Base-by-base conservation (phyloP, 108 stramenopile species). In the Ochromonas danica region DNA sequence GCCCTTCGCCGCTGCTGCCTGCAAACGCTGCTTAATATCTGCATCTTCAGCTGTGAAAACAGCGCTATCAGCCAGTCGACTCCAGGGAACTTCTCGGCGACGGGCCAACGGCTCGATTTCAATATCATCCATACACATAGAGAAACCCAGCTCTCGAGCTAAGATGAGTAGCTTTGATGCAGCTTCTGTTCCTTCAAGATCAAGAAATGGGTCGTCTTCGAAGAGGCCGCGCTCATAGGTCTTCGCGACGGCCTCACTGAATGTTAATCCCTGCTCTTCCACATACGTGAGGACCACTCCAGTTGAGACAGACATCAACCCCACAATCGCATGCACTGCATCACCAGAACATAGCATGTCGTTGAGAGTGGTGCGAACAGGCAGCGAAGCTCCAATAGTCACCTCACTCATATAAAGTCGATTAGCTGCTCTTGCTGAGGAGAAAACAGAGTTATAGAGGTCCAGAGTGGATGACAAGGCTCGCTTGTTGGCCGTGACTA, bases 301-400 rank as follows among this genome's bases (percentile, higher is more conserved):
- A 33, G 61, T 42, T 2, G 72, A 79, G 0, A 82, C 79, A 30
- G 81, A 71, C 42, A 80, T 79, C 0, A 82, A 43, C 1, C 1
- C 31, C 62, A 82, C 41, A 2, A 33, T 65, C 1, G 25, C 30
- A 40, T 40, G 30, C 25, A 38, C 40, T 1, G 70, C n/a, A 1
- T 70, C 91, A 61, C 91, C 92, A 3, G 88, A 89, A 67, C 88
- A 85, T 33, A 85, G 70, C 51, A 90, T 83, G 57, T 90, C 90
- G 40, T 89, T 89, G n/a, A 93, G 43, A 39, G 92, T 93, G 33
- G 88, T 85, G 35, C 91, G 51, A 36, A 94, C 82, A 45, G 91
- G 92, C n/a, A 94, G 71, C 25, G 89, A 90, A 22, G 90, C 88
- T 1, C 93, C 93, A 25, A 94, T 91, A 31, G 90, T 91, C 57